Base-by-base conservation (phyloP, 768 basidiomycete species). In the Phallus indusiatus region DNA sequence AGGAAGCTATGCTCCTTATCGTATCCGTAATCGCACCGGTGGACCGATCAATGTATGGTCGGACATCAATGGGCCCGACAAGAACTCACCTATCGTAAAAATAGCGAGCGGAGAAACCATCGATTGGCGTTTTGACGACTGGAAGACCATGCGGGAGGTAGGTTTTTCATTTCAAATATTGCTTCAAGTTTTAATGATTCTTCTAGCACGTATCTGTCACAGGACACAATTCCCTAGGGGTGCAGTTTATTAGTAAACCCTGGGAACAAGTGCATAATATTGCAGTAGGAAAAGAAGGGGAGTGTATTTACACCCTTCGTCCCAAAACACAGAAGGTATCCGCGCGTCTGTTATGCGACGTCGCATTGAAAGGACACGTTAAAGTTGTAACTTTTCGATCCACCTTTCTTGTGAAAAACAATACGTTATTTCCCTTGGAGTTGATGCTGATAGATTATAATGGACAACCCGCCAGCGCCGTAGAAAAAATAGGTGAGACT, bases 81-180 rank as follows among this genome's bases (percentile, higher is more conserved):
- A 78, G 50, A 80, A 82, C 59, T 68, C 74, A 2, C 75, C 76
- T 33, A 74, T 78, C 33, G 76, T 83, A 47, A 81, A 84, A 65
- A 73, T 99, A 37, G 73, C 81, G 18, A 81, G 92, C 63, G 86
- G 88, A 37, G 79, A 90, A 66, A 83, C 78, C 8, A 75, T 90
- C 4, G 94, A 97, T 59, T 98, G 96, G 96, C 79, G 96, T 57
- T 97, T 98, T 66, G 94, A 97, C 68, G 94, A 98, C 67, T 93
- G 92, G 88, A 87, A 86, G 69, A 87, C 86, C 4, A 85, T 90
- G 76, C 84, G 96, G 68, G 96, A 99, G 76, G 94, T 92, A 67
- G 61, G 77, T 56, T 7, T 12, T 21, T 46, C n/a, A 24, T 35
- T 55, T 59, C 57, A 81, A 80, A 61, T 68, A 73, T 14, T 70